A percentile compares a stretch with the other conserved stretches of the same genome.
These are phyloP conservation scores for Exophiala phaeomuriformis DNA, from an alignment of 2,329 filamentous ascomycete species.

Conservation along the genomic window DNA sequence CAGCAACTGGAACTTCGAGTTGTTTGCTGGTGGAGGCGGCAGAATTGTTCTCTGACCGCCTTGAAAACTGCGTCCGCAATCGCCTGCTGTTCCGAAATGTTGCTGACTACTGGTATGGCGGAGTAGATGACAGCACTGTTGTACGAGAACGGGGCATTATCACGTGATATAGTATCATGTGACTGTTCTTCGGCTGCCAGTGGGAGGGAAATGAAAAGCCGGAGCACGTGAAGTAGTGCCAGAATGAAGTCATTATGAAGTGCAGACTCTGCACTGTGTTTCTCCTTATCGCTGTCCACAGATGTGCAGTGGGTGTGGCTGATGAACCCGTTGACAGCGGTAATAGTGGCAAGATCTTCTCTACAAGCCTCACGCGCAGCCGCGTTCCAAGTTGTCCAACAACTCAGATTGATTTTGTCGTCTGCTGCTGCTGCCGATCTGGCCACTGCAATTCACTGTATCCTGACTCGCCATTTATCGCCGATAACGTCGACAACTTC, in stretches of 20 bases:
- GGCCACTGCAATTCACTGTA: not conserved
- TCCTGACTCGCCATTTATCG: not conserved
- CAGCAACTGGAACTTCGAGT: not conserved
- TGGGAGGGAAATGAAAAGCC: not conserved
- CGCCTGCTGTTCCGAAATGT: no score
- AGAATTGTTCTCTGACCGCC: slow-evolving; percentile 4
- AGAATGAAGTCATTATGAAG: not conserved
- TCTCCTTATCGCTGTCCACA: not conserved
- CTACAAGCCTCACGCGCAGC: not conserved
- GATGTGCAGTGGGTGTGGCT: not conserved
- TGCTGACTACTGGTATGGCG: no score
- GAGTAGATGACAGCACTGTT: no score
- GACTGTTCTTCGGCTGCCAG: no score
- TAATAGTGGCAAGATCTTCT: not conserved
- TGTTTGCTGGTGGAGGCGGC: slow-evolving; percentile 1
- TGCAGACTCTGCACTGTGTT: not conserved
- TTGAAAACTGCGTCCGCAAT: not conserved
- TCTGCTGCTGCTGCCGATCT: not conserved
- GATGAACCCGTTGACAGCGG: not conserved
- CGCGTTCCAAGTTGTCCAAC: not conserved
- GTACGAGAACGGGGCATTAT: not conserved
- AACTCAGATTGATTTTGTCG: not conserved
- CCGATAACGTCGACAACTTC: not conserved
- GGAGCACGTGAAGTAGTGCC: not conserved
- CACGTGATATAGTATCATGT: not conserved